These are phyloP conservation scores for Solanum acaule DNA, from an alignment of 257 asterid genomes.

Conservation along the genomic window DNA sequence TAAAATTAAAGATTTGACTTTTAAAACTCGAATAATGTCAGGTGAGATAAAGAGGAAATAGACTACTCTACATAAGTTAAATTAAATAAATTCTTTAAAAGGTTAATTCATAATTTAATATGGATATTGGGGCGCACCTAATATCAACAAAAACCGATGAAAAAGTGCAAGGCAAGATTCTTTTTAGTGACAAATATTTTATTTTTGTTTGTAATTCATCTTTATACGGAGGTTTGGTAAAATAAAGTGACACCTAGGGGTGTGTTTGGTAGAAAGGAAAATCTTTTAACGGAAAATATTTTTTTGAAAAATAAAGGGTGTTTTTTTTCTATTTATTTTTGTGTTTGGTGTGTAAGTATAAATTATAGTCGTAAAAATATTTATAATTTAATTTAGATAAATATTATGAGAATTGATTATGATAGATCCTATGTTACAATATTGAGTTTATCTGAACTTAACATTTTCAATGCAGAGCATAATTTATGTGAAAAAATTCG, in stretches of 20 bases:
- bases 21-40: too few species aligned
- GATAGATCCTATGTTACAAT: not conserved
- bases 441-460: not conserved
- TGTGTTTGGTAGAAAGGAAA: not conserved
- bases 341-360: not conserved
- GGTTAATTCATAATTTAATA: too few species aligned
- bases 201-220: not conserved
- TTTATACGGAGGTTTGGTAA: not conserved
- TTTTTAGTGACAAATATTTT: not conserved
- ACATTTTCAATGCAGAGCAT: not conserved
- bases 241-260: not conserved
- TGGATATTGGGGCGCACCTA: not conserved
- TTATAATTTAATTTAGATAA: not conserved
- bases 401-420: not conserved
- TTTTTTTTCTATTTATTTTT: not conserved
- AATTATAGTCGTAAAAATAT: not conserved
- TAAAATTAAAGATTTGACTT: too few species aligned
- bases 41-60: too few species aligned
- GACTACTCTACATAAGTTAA: too few species aligned
- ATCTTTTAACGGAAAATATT: not conserved
- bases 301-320: not conserved
- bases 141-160: not conserved
- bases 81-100: too few species aligned
- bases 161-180: not conserved
- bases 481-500: not conserved